phyloP scores from a whole-genome alignment of 1,284 basidiomycete genomes.

The Malassezia furfur region DNA sequence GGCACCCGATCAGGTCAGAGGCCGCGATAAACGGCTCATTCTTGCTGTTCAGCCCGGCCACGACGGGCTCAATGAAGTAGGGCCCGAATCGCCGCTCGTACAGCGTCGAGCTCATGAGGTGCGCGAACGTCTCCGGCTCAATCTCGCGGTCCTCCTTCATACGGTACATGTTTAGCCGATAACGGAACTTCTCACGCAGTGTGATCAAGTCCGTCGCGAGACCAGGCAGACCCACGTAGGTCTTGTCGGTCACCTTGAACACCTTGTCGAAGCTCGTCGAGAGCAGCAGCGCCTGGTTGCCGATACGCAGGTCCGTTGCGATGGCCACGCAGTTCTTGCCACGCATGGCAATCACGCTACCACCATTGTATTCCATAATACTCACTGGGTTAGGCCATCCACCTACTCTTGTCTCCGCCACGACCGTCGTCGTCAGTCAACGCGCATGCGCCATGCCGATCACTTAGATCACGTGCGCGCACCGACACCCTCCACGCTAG shows the following conservation, averaged over 20 bases:
- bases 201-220: slow-evolving; percentile 88
- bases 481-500: background rate
- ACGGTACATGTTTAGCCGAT: slow-evolving; percentile 95
- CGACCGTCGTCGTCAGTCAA: slow-evolving; percentile 3
- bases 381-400: slow-evolving; percentile 25
- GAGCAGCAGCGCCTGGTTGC: slow-evolving; percentile 77
- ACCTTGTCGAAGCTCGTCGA: slow-evolving; percentile 92
- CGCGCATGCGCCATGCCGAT: slow-evolving; percentile 4
- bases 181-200: slow-evolving; percentile 59
- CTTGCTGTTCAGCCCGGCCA: slow-evolving; percentile 72
- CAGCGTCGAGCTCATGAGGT: slow-evolving; percentile 89
- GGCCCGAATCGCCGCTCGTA: slow-evolving; percentile 94
- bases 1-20: slow-evolving; percentile 89
- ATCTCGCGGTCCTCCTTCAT: slow-evolving; percentile 99
- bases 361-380: slow-evolving; percentile 70
- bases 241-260: slow-evolving; percentile 84
- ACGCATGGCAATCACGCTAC: slow-evolving; percentile 96
- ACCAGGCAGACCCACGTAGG: slow-evolving; percentile 85
- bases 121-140: slow-evolving; percentile 88
- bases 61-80: slow-evolving; percentile 93
- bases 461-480: slow-evolving; percentile 11
- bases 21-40: slow-evolving; percentile 90
- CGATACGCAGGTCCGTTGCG: slow-evolving; percentile 85
- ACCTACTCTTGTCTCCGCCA: slow-evolving; percentile 10
- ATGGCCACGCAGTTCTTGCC: slow-evolving; percentile 99